A percentile compares a stretch with the other conserved stretches of the same genome.
Evolutionary conservation across 2,329 filamentous ascomycete species (phyloP).

Genomic region (Apiospora malaysiana): DNA sequence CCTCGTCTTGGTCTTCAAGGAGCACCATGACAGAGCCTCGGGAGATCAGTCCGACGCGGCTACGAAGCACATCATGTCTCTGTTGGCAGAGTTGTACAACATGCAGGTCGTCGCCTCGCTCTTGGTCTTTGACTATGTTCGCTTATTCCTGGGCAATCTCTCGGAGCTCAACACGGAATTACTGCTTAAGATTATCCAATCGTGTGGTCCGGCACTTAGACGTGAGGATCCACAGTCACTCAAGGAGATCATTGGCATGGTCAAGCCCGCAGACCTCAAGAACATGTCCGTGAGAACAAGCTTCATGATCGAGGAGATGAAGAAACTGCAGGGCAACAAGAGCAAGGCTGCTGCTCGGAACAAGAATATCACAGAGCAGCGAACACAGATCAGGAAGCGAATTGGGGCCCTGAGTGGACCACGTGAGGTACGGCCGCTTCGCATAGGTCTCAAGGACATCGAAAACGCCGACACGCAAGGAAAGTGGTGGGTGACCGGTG

Average conservation of each 20-base stretch:
- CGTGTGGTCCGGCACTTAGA: conserved; percentile 80
- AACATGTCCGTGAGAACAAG: conserved; percentile 86
- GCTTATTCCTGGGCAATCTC: conserved; percentile 74
- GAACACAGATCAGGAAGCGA: conserved; percentile 86
- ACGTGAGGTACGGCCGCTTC: conserved; percentile 72
- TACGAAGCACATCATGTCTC: conserved; percentile 69
- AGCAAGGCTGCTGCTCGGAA: conserved; percentile 76
- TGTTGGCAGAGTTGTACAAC: conserved; percentile 87
- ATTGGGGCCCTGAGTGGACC: conserved; percentile 74
- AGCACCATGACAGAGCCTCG: conserved; percentile 59
- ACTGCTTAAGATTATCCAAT: conserved; percentile 81
- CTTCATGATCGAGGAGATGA: conserved; percentile 98
- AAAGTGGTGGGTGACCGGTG: conserved; percentile 98
- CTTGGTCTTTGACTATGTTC: conserved; percentile 90
- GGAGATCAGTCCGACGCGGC: conserved; percentile 40
- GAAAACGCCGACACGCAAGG: conserved; percentile 83
- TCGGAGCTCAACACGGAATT: conserved; percentile 89
- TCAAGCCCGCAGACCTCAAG: conserved; percentile 74
- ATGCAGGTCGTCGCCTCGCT: conserved; percentile 86
- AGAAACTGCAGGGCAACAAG: conserved; percentile 92
- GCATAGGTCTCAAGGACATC: conserved; percentile 82
- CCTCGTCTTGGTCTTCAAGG: conserved; percentile 76
- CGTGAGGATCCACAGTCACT: conserved; percentile 87
- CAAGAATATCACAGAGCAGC: conserved; percentile 79
- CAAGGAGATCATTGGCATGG: conserved; percentile 83